phyloP scores from a whole-genome alignment of 306 rosid species.

The Ziziphus jujuba region DNA sequence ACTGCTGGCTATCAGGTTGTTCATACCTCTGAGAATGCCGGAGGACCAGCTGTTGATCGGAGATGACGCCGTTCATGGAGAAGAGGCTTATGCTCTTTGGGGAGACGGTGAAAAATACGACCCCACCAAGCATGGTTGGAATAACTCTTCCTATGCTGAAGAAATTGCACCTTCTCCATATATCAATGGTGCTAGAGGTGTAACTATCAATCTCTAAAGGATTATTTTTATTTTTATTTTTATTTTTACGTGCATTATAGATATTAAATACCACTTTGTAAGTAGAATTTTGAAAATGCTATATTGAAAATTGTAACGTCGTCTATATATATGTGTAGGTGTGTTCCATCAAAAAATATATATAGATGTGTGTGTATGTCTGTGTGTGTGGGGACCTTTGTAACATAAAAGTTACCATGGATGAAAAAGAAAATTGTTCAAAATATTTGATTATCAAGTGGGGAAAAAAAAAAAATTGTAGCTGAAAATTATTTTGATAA shows the following conservation, averaged over 20 bases:
- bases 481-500: too few species aligned
- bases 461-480: too few species aligned
- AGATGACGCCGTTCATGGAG: constrained; percentile 95
- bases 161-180: constrained; percentile 54
- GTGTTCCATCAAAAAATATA: too few species aligned
- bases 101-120: constrained; percentile 95
- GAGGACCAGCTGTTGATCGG: constrained; percentile 80
- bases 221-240: background rate
- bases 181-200: constrained; percentile 88
- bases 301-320: background rate
- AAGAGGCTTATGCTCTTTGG: constrained; percentile 98
- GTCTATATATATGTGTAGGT: too few species aligned
- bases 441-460: too few species aligned
- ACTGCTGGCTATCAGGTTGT: constrained; percentile 54
- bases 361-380: too few species aligned
- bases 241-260: too few species aligned
- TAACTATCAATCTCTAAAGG: constrained; percentile 61
- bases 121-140: constrained; percentile 71
- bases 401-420: too few species aligned
- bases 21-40: constrained; percentile 86
- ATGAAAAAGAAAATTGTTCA: too few species aligned
- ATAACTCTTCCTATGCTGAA: constrained; percentile 15
- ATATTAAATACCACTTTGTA: constrained; percentile 6
- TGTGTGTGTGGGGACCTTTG: too few species aligned
- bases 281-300: constrained; percentile 26